These are phyloP conservation scores for Groenewaldozyma sp. DNA, from an alignment of 1,139 yeast species.

Conservation along the genomic window DNA sequence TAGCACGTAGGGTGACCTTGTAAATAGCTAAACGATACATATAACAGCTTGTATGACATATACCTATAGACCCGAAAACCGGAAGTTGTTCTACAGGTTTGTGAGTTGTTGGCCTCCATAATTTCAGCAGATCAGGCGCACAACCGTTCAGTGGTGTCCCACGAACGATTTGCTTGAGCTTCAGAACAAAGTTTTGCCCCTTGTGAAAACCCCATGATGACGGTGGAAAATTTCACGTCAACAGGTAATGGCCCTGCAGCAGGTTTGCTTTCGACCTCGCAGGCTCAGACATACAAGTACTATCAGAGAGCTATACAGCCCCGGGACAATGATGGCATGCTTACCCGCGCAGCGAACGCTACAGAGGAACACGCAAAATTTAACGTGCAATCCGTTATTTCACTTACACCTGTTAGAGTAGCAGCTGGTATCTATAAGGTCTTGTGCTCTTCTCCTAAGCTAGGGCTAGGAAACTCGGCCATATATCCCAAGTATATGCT, in stretches of 20 bases:
- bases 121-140: too few species aligned
- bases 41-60: too few species aligned
- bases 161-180: too few species aligned
- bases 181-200: too few species aligned
- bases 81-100: too few species aligned
- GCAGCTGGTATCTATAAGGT: slow-evolving; percentile 16
- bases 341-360: background rate
- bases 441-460: slow-evolving; percentile 3
- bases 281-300: background rate
- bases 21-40: too few species aligned
- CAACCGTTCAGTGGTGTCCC: too few species aligned
- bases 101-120: too few species aligned
- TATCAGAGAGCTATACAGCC: background rate
- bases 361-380: background rate
- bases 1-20: too few species aligned
- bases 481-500: slow-evolving; percentile 7
- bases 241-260: background rate
- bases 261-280: background rate
- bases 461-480: background rate
- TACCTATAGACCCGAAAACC: too few species aligned
- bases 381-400: slow-evolving; percentile 4
- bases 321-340: background rate
- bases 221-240: slow-evolving; percentile 2
- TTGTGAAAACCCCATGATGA: too few species aligned
- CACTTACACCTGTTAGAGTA: slow-evolving; percentile 17